A percentile compares a stretch with the other conserved stretches of the same genome.
phyloP scores from a whole-genome alignment of 1,284 basidiomycete genomes.

The Fomitiporia mediterranea region DNA sequence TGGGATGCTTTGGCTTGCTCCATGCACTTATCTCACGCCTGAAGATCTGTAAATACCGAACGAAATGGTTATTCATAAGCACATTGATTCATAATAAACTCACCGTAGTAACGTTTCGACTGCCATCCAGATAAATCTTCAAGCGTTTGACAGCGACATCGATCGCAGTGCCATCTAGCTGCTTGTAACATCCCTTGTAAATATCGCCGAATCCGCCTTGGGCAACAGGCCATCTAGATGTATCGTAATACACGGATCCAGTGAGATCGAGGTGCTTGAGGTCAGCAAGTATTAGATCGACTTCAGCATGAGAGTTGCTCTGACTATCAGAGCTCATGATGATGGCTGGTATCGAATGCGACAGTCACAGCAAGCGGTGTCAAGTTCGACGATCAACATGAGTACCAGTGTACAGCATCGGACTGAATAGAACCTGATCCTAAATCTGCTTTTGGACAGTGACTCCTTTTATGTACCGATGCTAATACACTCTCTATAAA shows the following conservation, averaged over 20 bases:
- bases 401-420: too few relatives aligned
- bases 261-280: conserved; percentile 4
- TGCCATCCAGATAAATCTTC: neutral
- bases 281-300: neutral
- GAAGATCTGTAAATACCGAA: conserved; percentile 5
- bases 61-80: neutral
- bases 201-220: conserved; percentile 5
- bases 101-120: neutral
- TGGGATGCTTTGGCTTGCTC: neutral
- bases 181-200: neutral
- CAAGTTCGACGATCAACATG: too few relatives aligned
- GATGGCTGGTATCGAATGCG: too few relatives aligned
- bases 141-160: neutral
- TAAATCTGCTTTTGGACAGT: neutral
- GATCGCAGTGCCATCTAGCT: neutral
- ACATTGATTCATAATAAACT: too few relatives aligned
- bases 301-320: neutral
- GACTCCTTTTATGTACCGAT: neutral
- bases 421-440: neutral
- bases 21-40: conserved; percentile 7
- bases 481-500: too few relatives aligned
- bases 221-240: neutral
- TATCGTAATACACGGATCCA: neutral
- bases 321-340: neutral
- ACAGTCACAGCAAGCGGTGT: too few relatives aligned